phyloP scores from a whole-genome alignment of 768 basidiomycete genomes.

The Hirschioporus abietinus region DNA sequence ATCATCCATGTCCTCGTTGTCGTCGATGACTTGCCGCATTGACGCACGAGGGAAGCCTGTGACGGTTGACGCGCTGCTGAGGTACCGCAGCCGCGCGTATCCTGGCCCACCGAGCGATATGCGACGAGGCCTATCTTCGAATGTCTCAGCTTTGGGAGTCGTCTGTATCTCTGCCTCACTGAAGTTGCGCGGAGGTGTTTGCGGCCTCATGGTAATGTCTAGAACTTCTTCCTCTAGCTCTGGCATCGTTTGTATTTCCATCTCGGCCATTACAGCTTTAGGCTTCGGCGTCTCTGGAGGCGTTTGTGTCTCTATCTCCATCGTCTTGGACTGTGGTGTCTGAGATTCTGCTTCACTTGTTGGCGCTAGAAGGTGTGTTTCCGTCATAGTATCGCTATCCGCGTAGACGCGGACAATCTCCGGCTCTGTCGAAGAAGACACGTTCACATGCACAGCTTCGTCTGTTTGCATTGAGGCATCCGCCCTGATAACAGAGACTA shows the following conservation, averaged over 20 bases:
- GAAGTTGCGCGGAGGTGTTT: conserved; percentile 17
- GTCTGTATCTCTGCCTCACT: conserved; percentile 6
- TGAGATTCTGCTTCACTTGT: conserved; percentile 29
- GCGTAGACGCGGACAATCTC: conserved; percentile 14
- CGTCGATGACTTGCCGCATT: conserved; percentile 19
- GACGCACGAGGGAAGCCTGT: conserved; percentile 29
- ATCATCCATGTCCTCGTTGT: conserved; percentile 38
- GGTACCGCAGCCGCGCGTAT: conserved; percentile 20
- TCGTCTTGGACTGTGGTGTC: conserved; percentile 25
- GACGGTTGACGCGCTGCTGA: conserved; percentile 31
- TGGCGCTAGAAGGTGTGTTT: conserved; percentile 6
- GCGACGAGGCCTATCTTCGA: neutral
- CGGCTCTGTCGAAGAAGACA: conserved; percentile 16
- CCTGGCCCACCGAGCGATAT: neutral
- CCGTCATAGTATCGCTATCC: conserved; percentile 7
- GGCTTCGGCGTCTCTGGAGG: conserved; percentile 12
- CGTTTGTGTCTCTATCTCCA: conserved; percentile 31
- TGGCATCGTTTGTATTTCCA: conserved; percentile 15
- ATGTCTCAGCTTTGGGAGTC: neutral
- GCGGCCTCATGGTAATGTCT: conserved; percentile 2
- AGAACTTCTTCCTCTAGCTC: conserved; percentile 13
- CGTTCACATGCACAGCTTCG: conserved; percentile 16
- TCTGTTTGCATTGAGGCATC: conserved; percentile 48
- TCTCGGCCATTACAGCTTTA: conserved; percentile 13
- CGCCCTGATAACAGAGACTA: conserved; percentile 20